Conservation (phyloP, 305 asterid genomes). For the Fraxinus xanthoxyloides region DNA sequence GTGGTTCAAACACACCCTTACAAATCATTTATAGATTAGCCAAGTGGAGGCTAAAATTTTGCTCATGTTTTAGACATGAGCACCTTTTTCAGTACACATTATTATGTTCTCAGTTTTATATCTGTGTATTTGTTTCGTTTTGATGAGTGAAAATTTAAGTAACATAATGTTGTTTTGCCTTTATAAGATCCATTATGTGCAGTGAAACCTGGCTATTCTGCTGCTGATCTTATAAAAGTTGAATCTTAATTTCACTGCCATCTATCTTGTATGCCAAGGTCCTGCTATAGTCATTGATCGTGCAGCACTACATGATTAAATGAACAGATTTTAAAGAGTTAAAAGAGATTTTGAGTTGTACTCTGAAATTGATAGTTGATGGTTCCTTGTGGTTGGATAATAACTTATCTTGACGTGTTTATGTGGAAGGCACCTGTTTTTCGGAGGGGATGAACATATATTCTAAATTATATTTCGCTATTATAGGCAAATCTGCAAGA, state of each 20-base stretch:
- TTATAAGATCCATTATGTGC: neutral
- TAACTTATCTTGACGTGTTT: neutral
- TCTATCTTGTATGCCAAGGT: neutral
- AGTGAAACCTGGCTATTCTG: neutral
- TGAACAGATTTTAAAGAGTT: neutral
- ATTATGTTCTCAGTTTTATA: neutral
- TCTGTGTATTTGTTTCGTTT: neutral
- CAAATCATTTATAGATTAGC: neutral
- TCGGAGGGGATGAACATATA: neutral
- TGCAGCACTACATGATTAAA: neutral
- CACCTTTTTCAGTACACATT: neutral
- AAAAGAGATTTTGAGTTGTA: neutral
- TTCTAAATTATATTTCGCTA: neutral
- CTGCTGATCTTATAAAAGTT: neutral
- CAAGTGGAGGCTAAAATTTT: neutral
- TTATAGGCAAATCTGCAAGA: neutral
- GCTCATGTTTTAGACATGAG: neutral
- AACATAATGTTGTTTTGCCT: neutral
- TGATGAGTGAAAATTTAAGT: neutral
- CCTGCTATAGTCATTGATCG: neutral
- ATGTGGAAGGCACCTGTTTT: neutral
- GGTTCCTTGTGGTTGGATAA: neutral
- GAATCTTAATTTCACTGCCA: neutral
- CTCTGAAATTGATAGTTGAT: neutral
- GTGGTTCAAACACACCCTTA: too few species aligned